A percentile compares a stretch with the other conserved stretches of the same genome.
Conservation (phyloP, 768 basidiomycete genomes). For the Lactarius hatsudake region DNA sequence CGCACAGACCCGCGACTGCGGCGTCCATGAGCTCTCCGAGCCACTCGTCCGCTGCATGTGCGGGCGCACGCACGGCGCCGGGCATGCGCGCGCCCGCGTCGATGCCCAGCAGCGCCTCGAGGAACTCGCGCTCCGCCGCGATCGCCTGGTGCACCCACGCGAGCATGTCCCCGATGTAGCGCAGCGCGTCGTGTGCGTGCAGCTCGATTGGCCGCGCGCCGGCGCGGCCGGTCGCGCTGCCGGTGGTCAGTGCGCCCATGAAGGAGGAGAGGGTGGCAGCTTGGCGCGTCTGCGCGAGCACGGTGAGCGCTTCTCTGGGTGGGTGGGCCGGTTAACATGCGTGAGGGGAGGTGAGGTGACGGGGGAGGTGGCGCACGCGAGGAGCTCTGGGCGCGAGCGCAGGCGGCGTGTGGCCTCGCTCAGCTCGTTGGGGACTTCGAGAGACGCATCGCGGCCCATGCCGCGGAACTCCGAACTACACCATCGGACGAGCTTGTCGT, state of each 20-base stretch:
- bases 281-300: constrained; percentile 81
- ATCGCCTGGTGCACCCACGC: constrained; percentile 98
- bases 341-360: not conserved
- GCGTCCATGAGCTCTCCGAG: constrained; percentile 78
- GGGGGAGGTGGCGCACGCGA: constrained; percentile 49
- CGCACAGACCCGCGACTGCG: constrained; percentile 77
- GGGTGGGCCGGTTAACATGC: constrained; percentile 29
- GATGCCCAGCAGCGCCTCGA: constrained; percentile 82
- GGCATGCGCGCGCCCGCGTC: constrained; percentile 66
- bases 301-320: constrained; percentile 66
- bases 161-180: constrained; percentile 97
- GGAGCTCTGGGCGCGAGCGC: constrained; percentile 71
- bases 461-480: constrained; percentile 81
- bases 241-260: constrained; percentile 83
- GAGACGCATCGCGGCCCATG: constrained; percentile 66
- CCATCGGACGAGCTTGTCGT: constrained; percentile 86
- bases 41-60: constrained; percentile 69
- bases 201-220: constrained; percentile 88
- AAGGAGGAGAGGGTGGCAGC: constrained; percentile 77
- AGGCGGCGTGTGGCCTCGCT: constrained; percentile 71
- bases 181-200: constrained; percentile 95
- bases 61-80: constrained; percentile 59
- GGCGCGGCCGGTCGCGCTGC: constrained; percentile 30
- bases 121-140: constrained; percentile 91
- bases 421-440: constrained; percentile 66